Base-by-base conservation (phyloP, 2,329 filamentous ascomycete genomes). In the Colletotrichum sp. region DNA sequence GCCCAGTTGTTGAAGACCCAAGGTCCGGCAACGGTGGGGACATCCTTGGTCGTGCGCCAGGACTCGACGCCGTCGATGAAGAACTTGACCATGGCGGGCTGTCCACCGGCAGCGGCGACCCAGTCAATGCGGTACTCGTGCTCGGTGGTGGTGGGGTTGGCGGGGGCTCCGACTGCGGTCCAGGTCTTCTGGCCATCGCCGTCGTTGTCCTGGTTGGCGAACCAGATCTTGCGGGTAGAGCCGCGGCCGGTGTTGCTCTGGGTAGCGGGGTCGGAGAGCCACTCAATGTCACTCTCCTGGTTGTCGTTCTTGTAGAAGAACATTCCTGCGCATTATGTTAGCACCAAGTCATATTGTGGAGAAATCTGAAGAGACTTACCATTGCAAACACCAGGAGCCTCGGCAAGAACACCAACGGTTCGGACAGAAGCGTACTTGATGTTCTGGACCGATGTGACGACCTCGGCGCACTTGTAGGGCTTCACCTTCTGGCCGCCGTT, bases 1-100 rank as follows among this genome's bases (percentile, higher is more conserved):
- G 82, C 79, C 82, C 82, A 83, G 77, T 83, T 83, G 60, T 83
- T 83, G 70, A 79, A 83, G 21, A 83, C 75, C 81, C 82, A 83
- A 10, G 80, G 76, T 0, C 82, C 82, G 32, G 79, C 39, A 0
- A 77, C 68, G 15, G 30, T 80, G 0, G 82, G 82, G 1, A 82
- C 81, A 34, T 82, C 79, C 66, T 77, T 39, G 18, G 28, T 80
- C 0, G 80, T 81, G 44, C 81, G 67, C 79, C 80, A 82, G 10
- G 73, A 57, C 76, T 80, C 78, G 1, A 70, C 68, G 0, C 81
- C 81, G 13, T 83, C 82, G 1, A 83, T 72, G 28, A 78, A 83
- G 59, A 79, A 83, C 28, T 73, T 24, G 7, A 80, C 78, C 18
- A 76, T 57, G 1, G 77, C 79, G 10, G 78, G 72, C 2, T 79